Evolutionary conservation across 495 filamentous ascomycete genomes (phyloP), one percentile per base, ranked within the genome.

Genomic region (Cercophora newfieldiana): DNA sequence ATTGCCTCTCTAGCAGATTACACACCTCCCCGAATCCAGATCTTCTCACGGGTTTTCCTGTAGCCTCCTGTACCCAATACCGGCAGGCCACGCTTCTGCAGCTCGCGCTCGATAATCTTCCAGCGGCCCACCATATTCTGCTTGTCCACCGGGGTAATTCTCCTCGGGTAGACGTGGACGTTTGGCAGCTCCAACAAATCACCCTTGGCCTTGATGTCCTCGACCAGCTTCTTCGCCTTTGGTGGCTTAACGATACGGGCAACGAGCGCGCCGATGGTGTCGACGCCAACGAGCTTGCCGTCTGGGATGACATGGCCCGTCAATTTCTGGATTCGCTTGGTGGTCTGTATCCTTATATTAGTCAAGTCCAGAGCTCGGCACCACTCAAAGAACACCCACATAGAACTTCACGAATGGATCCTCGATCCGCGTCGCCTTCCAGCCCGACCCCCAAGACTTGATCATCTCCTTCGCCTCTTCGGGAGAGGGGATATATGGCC

Each of bases 21-120:
- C 29, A 47, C 25, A 29, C 21, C 60, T 26, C 73, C 72, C 59
- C 24, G 44, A 57, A 70, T 44, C 75, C 75, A 77, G 33, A 64
- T 74, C 66, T 51, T 69, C 66, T 77, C 75, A 49, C 73, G 59
- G 10, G 72, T 29, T 68, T 69, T 66, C 50, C 65, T 59, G 58
- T 69, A 58, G 37, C 58, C 60, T 50, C 64, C 71, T n/a, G 74
- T 75, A 22, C 83, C 82, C 12, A 66, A 69, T 10, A 81, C 74
- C 37, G 82, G 83, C 28, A 93, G 76, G 6, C 86, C 87, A 59
- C 87, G 80, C 67, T 84, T 80, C 71, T 84, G 78, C 49, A 96
- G 82, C 78, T 90, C 90, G 72, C 86, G 73, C 72, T 91, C 85
- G 71, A 96, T 93, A 29, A 93, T 70, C 86, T 96, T 95, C 88